Evolutionary conservation across 352 stramenopile species (phyloP), one percentile per base, ranked within the genome.

Genomic region (Pythium biforme): DNA sequence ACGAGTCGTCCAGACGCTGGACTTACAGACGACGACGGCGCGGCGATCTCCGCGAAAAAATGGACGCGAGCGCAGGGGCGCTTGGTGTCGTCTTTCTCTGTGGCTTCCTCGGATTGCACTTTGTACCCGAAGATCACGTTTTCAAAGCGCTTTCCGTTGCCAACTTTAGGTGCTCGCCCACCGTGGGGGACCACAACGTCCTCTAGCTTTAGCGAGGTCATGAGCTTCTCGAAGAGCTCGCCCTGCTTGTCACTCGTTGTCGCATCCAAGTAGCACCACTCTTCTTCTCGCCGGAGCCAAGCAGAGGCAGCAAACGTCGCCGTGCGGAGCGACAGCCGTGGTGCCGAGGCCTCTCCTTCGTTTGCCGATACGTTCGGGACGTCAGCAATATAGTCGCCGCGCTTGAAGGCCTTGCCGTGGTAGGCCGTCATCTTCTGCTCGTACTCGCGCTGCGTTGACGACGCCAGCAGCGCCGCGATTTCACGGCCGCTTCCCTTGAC

Each of bases 251-350:
- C 34, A 4, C 29, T 46, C n/a, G 34, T 23, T 1, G 34, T 51
- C 4, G 50, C 29, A 27, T 71, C 64, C 14, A 71, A 25, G 25
- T 46, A 71, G 40, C 64, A 66, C 64, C 64, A 71, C 25, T 57
- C 51, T 11, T 66, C 64, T 14, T 59, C 26, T 37, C 52, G 56
- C 1, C 27, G 34, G 8, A 66, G 33, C 57, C 40, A 59, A 14
- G 34, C 48, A 7, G 23, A 29, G 19, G 27, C 27, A n/a, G 51
- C 27, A 37, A 66, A 66, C 17, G 51, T 63, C 20, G 53, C 58
- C 7, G 46, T 29, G 15, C 60, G 61, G 19, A 71, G 27, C 7
- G 57, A 49, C 1, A 71, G n/a, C 0, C 55, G 46, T 12, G 29
- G 3, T 4, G 17, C 29, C 19, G 29, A n/a, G 3, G 19, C 40